These are phyloP conservation scores for Millerozyma acaciae DNA, from an alignment of 805 yeast genomes.

Conservation along the genomic window DNA sequence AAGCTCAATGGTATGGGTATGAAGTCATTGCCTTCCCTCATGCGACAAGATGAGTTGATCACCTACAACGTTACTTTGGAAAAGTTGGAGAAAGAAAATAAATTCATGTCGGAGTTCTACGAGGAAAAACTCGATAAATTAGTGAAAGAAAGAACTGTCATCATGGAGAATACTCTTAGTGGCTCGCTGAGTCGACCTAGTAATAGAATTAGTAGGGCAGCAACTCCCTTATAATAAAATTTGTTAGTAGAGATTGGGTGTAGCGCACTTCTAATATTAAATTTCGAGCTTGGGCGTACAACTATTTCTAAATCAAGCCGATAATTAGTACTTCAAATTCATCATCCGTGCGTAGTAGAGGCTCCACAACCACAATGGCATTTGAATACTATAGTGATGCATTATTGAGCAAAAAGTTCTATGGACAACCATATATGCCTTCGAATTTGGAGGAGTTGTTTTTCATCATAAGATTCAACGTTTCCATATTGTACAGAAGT, in stretches of 20 bases:
- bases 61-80: constrained; percentile 24
- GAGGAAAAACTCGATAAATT: constrained; percentile 31
- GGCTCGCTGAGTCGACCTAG: constrained; percentile 30
- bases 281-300: too few relatives aligned
- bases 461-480: constrained; percentile 6
- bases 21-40: constrained; percentile 29
- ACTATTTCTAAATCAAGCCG: too few relatives aligned
- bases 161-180: constrained; percentile 24
- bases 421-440: constrained; percentile 23
- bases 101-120: constrained; percentile 24
- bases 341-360: too few relatives aligned
- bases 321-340: too few relatives aligned
- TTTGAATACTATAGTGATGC: too few relatives aligned
- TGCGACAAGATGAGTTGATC: constrained; percentile 30
- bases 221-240: constrained; percentile 32
- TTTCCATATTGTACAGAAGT: background rate
- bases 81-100: constrained; percentile 24
- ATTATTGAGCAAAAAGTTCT: too few relatives aligned
- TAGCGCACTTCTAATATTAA: too few relatives aligned
- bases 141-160: constrained; percentile 28
- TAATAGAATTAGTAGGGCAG: constrained; percentile 36
- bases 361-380: too few relatives aligned
- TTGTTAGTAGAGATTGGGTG: too few relatives aligned
- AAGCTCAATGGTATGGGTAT: constrained; percentile 34
- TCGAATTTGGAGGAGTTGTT: constrained; percentile 13